phyloP scores from a whole-genome alignment of 2,329 filamentous ascomycete genomes.

The Pseudodiploospora longispora region DNA sequence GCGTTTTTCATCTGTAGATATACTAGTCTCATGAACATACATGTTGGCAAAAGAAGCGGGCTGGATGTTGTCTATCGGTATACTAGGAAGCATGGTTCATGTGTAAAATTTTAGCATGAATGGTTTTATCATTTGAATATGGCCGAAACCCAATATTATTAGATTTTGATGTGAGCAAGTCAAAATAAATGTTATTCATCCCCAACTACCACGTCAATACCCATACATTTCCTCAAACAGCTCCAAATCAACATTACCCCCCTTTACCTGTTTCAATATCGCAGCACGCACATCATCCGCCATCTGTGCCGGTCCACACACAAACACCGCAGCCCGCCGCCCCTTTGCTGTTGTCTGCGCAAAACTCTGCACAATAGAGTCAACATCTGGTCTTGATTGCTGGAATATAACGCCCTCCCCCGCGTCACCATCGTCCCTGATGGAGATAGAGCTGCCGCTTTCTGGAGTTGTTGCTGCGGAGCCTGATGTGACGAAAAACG shows the following conservation, averaged over 20 bases:
- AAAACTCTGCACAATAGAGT: constrained; percentile 19
- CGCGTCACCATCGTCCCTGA: background rate
- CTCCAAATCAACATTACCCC: constrained; percentile 4
- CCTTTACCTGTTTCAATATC: constrained; percentile 12
- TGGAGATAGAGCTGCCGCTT: background rate
- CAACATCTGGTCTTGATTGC: constrained; percentile 19
- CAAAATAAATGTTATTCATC: too few relatives aligned
- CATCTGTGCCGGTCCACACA: constrained; percentile 29
- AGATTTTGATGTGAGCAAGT: too few relatives aligned
- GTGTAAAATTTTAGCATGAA: too few relatives aligned
- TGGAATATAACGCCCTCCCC: constrained; percentile 6
- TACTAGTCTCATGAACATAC: too few relatives aligned
- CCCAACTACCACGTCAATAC: background rate
- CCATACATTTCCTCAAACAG: constrained; percentile 11
- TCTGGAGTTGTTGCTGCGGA: constrained; percentile 2
- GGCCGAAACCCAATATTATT: too few relatives aligned
- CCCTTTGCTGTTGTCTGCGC: constrained; percentile 8
- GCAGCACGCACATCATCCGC: constrained; percentile 26
- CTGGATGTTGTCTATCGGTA: too few relatives aligned
- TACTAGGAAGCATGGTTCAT: too few relatives aligned
- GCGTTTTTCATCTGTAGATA: too few relatives aligned
- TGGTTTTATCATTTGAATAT: too few relatives aligned
- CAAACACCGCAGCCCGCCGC: constrained; percentile 23
- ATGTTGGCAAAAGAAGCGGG: too few relatives aligned
- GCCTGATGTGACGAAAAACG: constrained; percentile 21